Evolutionary conservation across 2,329 filamentous ascomycete genomes (phyloP), one percentile per base, ranked within the genome.

Genomic region (Claviceps lovelessii): DNA sequence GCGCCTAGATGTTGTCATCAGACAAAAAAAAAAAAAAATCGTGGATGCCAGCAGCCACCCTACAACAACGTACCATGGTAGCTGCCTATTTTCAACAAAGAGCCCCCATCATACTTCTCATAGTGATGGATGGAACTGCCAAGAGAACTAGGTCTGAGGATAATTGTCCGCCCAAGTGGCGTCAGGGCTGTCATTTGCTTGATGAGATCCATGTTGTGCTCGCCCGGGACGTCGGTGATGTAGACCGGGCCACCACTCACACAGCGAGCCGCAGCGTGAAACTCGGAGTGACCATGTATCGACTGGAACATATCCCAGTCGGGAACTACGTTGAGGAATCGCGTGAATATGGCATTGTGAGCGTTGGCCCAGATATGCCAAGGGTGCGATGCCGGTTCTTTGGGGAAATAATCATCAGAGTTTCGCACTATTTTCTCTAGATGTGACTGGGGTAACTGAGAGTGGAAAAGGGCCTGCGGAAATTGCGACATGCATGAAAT

Each of bases 351-450:
- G 37, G 81, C 77, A 66, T 95, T 96, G 69, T 96, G 87, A 0
- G 91, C 91, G 65, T 97, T 98, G 59, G 85, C 82, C 75, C 94
- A 98, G 41, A 97, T 79, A 67, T 98, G 93, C 91, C 93, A 98
- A 0, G 90, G 81, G 58, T 98, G 93, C 7, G 86, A 89, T 0
- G 81, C 78, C 0, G 84, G 80, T 4, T 90, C 79, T 48, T 90
- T 81, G 0, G 93, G 93, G 68, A 94, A 96, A 75, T 90, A 98
- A 69, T 97, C 87, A 59, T 84, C 90, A 0, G 88, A 94, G 70
- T 94, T 97, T 49, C 93, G 85, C 19, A 90, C 79, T 0, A 90
- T 74, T 29, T 94, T 76, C 0, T 81, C 75, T 0, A 88, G 87
- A 51, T 83, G 82, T 65, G 85, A 88, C n/a, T 76, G 80, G 1